Percentiles rank a stretch among this genome's conserved stretches.
phyloP scores from a whole-genome alignment of 768 basidiomycete species.

The Infundibulicybe gibba region DNA sequence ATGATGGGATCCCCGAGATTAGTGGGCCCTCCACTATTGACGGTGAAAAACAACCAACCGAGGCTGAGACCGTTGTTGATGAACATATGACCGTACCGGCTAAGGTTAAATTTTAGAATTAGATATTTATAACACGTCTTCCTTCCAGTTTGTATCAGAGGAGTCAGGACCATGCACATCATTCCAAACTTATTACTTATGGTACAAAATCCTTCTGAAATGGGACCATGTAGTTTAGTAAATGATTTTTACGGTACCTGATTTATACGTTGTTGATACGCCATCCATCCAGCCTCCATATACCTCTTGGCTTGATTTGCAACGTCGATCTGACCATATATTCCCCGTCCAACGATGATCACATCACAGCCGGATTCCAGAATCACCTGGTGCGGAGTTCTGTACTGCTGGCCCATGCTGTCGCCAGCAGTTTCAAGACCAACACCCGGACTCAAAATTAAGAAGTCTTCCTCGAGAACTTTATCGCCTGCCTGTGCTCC shows the following conservation, averaged over 20 bases:
- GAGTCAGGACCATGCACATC: neutral
- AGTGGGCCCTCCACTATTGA: neutral
- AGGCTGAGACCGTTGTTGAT: constrained; percentile 24
- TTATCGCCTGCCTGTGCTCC: constrained; percentile 33
- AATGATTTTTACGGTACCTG: constrained; percentile 3
- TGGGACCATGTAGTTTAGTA: neutral
- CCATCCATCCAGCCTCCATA: constrained; percentile 83
- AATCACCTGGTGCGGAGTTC: constrained; percentile 84
- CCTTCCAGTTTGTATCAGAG: constrained; percentile 3
- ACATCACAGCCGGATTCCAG: constrained; percentile 84
- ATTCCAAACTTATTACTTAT: too few relatives aligned
- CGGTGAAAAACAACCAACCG: constrained; percentile 7
- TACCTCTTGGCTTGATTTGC: constrained; percentile 80
- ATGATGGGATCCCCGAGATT: neutral
- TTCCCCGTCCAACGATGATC: constrained; percentile 95
- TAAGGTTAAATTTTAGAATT: constrained; percentile 9
- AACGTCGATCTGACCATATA: constrained; percentile 68
- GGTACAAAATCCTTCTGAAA: too few relatives aligned
- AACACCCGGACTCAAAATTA: constrained; percentile 92
- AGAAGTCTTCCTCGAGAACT: constrained; percentile 66
- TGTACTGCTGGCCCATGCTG: constrained; percentile 91
- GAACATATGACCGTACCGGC: constrained; percentile 37
- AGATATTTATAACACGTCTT: constrained; percentile 5
- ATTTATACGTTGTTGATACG: constrained; percentile 64
- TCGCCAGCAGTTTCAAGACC: constrained; percentile 79